Base-by-base conservation (phyloP, 306 rosid genomes). In the Ormosia emarginata region DNA sequence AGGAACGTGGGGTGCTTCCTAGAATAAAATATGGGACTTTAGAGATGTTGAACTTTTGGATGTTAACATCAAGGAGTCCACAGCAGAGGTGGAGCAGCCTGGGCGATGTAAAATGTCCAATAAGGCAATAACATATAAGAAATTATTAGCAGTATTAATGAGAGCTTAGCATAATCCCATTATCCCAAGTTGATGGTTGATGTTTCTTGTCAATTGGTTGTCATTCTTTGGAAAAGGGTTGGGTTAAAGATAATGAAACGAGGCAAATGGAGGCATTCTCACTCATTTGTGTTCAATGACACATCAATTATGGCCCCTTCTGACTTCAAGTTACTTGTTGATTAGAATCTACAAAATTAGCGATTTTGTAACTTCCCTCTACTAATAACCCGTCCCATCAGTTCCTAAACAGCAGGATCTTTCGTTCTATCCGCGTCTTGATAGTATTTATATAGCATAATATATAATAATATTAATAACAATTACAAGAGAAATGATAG, bases 171-270 rank as follows among this genome's bases (percentile, higher is more conserved):
- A 86, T 80, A 80, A 81, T 87, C 86, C 79, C 86, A 87, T 87
- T 81, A 83, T 84, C 84, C 81, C 66, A 67, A 52, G 41, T 8
- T 62, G 84, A 82, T 78, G 75, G 87, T 81, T 84, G 67, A 59
- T 81, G 78, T 87, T 77, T 87, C 87, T 56, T 81, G 82, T 87
- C 90, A 87, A 79, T 83, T 80, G 85, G 85, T 83, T 87, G 87
- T 83, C 87, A 78, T 67, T 64, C 69, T 85, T 77, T 37, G 18
- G 24, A 67, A 85, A 77, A 81, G 56, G 46, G 62, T 71, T 62
- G 36, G 68, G 47, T 52, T 78, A 67, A 71, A 83, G 80, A 78
- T 79, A 58, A 84, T 80, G 78, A 74, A 61, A 53, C 24, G 11
- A 53, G 69, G 52, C 24, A 62, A 17, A 57, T 43, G 76, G 41